These are phyloP conservation scores for Zygosaccharomyces bisporus DNA, from an alignment of 805 yeast genomes.

Conservation along the genomic window DNA sequence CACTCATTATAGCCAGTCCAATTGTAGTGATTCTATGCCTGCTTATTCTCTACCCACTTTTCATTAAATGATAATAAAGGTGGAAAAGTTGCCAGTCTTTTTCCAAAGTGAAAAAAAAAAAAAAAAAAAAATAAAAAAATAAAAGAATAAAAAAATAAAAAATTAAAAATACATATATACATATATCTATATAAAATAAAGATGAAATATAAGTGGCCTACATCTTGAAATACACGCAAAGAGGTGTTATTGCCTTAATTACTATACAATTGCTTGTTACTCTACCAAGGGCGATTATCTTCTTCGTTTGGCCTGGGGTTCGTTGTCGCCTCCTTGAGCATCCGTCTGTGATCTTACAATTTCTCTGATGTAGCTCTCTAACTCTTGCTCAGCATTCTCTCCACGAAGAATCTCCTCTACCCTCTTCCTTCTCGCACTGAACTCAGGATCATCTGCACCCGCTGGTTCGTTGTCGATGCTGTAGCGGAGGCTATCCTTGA, in stretches of 20 bases:
- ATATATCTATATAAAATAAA: neutral
- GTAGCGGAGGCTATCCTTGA: constrained; percentile 49
- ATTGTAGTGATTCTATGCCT: too few relatives aligned
- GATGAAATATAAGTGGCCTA: neutral
- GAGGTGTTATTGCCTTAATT: neutral
- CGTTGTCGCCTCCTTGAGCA: constrained; percentile 19
- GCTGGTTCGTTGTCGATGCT: constrained; percentile 47
- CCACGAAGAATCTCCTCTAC: constrained; percentile 71
- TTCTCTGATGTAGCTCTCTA: constrained; percentile 62
- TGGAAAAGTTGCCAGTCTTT: neutral
- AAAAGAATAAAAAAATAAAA: neutral
- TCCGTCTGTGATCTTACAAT: constrained; percentile 55
- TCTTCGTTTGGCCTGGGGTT: constrained; percentile 39
- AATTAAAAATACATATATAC: neutral
- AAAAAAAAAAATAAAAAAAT: neutral
- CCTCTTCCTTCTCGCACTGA: constrained; percentile 54
- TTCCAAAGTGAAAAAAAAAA: neutral
- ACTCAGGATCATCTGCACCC: constrained; percentile 41
- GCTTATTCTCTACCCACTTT: too few relatives aligned
- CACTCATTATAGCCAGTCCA: neutral
- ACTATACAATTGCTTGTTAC: neutral
- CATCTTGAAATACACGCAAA: too few relatives aligned
- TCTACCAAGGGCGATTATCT: constrained; percentile 17
- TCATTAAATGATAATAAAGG: too few relatives aligned
- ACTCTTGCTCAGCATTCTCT: constrained; percentile 75